phyloP scores from a whole-genome alignment of 139 green algal species.

The Auxenochlorella protothecoides region DNA sequence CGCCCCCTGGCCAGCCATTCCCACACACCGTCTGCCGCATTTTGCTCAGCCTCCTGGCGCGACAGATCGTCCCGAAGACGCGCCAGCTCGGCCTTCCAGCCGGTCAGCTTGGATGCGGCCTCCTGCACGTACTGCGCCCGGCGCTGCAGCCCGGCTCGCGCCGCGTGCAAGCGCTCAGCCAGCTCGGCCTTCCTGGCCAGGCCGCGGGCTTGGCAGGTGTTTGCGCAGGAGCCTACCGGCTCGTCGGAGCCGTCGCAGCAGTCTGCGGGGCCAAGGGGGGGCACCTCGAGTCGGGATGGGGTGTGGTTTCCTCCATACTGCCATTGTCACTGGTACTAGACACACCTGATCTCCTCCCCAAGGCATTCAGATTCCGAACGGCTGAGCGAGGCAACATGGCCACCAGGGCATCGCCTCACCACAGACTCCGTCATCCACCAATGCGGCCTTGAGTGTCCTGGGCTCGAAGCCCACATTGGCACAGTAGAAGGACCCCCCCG shows the following conservation, averaged over 20 bases:
- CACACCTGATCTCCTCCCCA: no score
- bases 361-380: no score
- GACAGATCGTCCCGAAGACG: no score
- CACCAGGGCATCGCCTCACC: conserved; percentile 30
- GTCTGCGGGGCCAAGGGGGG: conserved; percentile 36
- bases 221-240: conserved; percentile 49
- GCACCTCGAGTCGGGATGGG: no score
- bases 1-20: no score
- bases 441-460: conserved; percentile 49
- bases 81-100: conserved; percentile 13
- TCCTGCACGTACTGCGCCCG: conserved; percentile 24
- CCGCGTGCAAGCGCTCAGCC: conserved; percentile 9
- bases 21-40: no score
- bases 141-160: conserved; percentile 9
- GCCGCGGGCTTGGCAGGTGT: conserved; percentile 63
- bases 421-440: conserved; percentile 92
- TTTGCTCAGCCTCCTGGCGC: no score
- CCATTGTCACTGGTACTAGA: no score
- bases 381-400: no score
- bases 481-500: conserved; percentile 77
- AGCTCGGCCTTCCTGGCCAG: conserved; percentile 34
- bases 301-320: no score
- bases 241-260: conserved; percentile 91
- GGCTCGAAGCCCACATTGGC: conserved; percentile 62
- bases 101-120: background rate